A percentile compares a stretch with the other conserved stretches of the same genome.
phyloP scores from a whole-genome alignment of 768 basidiomycete genomes.

The Tubosaeta brunneosetosa region DNA sequence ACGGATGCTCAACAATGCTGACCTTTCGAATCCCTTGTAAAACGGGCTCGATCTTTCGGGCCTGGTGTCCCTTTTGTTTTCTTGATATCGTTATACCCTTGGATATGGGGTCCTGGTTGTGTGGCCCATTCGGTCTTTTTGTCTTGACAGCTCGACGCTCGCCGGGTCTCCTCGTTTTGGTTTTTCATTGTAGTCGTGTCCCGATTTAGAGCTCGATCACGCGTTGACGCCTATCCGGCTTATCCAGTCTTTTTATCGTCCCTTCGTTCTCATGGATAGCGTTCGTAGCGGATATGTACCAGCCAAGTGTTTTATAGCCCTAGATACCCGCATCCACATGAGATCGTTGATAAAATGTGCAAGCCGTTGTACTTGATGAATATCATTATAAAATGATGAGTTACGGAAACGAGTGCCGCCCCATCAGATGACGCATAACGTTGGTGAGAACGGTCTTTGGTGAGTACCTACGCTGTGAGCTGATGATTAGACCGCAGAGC shows the following conservation, averaged over 20 bases:
- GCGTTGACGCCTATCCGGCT: conserved; percentile 9
- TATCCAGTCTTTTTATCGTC: conserved; percentile 5
- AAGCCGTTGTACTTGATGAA: not conserved
- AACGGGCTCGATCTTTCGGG: not conserved
- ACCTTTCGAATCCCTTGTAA: conserved; percentile 15
- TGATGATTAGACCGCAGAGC: too few species aligned
- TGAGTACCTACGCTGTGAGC: too few species aligned
- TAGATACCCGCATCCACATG: conserved; percentile 7
- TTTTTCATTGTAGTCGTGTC: not conserved
- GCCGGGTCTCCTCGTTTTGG: not conserved
- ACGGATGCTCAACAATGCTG: conserved; percentile 1
- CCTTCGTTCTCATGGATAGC: conserved; percentile 5
- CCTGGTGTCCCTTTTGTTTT: not conserved
- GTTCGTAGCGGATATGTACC: not conserved
- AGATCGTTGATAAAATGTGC: not conserved
- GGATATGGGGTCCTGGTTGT: not conserved
- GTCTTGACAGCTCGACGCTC: not conserved
- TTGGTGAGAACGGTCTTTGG: too few species aligned
- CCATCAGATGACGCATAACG: too few species aligned
- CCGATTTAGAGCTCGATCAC: not conserved
- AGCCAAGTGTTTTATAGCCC: not conserved
- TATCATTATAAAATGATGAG: not conserved
- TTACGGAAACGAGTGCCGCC: too few species aligned
- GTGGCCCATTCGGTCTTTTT: not conserved
- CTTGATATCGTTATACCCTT: not conserved